Evolutionary conservation across 208 protist species (phyloP).

Genomic region (Phytomonas serpens): DNA sequence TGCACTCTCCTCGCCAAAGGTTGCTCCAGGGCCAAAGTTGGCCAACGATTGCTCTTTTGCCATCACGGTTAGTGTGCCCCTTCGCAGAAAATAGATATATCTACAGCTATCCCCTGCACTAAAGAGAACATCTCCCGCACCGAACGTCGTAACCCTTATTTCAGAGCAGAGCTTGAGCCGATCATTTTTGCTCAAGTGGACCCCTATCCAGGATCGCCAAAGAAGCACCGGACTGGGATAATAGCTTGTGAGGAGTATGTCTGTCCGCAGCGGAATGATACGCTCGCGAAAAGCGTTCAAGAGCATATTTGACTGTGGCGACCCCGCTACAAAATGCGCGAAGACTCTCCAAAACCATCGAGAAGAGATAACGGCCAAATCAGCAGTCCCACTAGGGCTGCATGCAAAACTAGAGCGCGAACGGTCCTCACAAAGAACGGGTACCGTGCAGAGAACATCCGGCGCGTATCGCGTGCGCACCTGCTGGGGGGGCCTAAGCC

Average conservation of each 20-base stretch:
- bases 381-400: slow-evolving; percentile 37
- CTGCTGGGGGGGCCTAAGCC: slow-evolving; percentile 28
- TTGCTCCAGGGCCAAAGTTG: slow-evolving; percentile 47
- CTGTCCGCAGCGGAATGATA: slow-evolving; percentile 44
- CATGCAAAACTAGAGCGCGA: slow-evolving; percentile 29
- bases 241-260: slow-evolving; percentile 55
- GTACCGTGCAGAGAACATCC: slow-evolving; percentile 49
- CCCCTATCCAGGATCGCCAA: slow-evolving; percentile 83
- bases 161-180: slow-evolving; percentile 62
- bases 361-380: slow-evolving; percentile 71
- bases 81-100: slow-evolving; percentile 78
- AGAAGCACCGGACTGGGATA: slow-evolving; percentile 66
- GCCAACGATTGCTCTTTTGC: slow-evolving; percentile 61
- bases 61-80: slow-evolving; percentile 49
- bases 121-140: slow-evolving; percentile 64
- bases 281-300: slow-evolving; percentile 38
- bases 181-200: slow-evolving; percentile 56
- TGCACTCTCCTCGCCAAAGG: slow-evolving; percentile 76
- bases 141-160: slow-evolving; percentile 64
- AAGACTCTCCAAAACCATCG: slow-evolving; percentile 77
- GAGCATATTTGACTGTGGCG: slow-evolving; percentile 23
- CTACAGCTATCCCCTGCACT: slow-evolving; percentile 54
- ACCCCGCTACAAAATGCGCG: slow-evolving; percentile 30
- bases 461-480: slow-evolving; percentile 31
- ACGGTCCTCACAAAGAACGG: slow-evolving; percentile 78